Conservation (phyloP, 768 basidiomycete species). For the Leccinum longicurvipes region DNA sequence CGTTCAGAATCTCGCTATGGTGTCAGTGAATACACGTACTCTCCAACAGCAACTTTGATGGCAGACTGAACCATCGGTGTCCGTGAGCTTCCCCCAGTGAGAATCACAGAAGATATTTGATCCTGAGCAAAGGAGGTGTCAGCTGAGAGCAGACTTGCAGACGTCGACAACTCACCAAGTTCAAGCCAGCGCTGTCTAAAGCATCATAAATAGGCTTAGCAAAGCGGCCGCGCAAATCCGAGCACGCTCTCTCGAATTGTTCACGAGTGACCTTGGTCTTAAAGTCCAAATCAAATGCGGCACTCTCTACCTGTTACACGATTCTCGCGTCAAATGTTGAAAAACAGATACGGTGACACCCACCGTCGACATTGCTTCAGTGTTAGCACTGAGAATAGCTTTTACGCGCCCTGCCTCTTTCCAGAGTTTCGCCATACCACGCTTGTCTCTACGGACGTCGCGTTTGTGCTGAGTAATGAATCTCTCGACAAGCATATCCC, state of each 20-base stretch:
- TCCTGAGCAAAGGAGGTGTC: conserved; percentile 41
- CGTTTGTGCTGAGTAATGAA: conserved; percentile 72
- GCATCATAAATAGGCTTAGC: conserved; percentile 75
- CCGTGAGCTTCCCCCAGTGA: conserved; percentile 88
- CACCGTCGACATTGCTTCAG: conserved; percentile 71
- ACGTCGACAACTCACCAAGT: conserved; percentile 45
- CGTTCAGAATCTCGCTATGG: background rate
- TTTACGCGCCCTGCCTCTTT: conserved; percentile 93
- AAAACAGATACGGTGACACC: conserved; percentile 20
- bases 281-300: conserved; percentile 91
- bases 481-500: conserved; percentile 71
- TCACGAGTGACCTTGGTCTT: conserved; percentile 70
- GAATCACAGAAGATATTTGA: conserved; percentile 82
- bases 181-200: conserved; percentile 60
- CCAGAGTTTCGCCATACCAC: conserved; percentile 90
- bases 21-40: conserved; percentile 43
- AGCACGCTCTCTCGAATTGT: conserved; percentile 73
- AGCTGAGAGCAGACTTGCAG: background rate
- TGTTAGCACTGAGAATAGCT: conserved; percentile 89
- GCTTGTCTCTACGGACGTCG: conserved; percentile 68
- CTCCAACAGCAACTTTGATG: conserved; percentile 73
- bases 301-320: conserved; percentile 70
- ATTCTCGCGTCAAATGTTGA: background rate
- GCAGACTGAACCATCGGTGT: conserved; percentile 90
- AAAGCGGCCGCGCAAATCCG: conserved; percentile 60